Conservation (phyloP, 305 asterid species). For the Fraxinus latifolia region DNA sequence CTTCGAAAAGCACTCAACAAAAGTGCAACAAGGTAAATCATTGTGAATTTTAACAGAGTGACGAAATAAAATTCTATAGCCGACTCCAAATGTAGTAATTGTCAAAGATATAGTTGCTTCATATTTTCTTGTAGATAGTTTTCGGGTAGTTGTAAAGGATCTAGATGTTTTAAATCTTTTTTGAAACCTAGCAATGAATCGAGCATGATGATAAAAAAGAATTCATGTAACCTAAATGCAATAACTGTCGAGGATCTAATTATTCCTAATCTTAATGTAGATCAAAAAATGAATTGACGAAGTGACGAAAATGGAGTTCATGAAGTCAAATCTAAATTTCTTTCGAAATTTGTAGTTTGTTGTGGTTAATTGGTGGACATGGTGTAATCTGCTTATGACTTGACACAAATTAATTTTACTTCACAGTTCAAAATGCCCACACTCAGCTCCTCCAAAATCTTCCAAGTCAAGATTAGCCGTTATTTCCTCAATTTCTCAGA, state of each 20-base stretch:
- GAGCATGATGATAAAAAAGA: background rate
- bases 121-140: background rate
- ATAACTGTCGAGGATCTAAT: background rate
- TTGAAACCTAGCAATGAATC: background rate
- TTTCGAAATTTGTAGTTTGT: background rate
- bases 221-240: background rate
- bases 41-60: background rate
- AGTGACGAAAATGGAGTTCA: background rate
- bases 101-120: background rate
- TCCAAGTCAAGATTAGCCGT: slow-evolving; percentile 57
- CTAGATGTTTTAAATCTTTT: background rate
- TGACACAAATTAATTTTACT: background rate
- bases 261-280: background rate
- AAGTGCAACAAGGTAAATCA: slow-evolving; percentile 55
- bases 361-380: background rate
- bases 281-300: background rate
- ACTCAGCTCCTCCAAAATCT: slow-evolving; percentile 78
- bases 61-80: background rate
- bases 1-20: slow-evolving; percentile 64
- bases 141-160: background rate
- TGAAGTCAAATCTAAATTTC: background rate
- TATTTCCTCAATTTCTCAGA: slow-evolving; percentile 55
- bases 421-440: slow-evolving; percentile 70
- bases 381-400: slow-evolving; percentile 1
- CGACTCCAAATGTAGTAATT: background rate